Evolutionary conservation across 176 grass and related monocot species (phyloP).

Genomic region (Phoenix roebelenii): DNA sequence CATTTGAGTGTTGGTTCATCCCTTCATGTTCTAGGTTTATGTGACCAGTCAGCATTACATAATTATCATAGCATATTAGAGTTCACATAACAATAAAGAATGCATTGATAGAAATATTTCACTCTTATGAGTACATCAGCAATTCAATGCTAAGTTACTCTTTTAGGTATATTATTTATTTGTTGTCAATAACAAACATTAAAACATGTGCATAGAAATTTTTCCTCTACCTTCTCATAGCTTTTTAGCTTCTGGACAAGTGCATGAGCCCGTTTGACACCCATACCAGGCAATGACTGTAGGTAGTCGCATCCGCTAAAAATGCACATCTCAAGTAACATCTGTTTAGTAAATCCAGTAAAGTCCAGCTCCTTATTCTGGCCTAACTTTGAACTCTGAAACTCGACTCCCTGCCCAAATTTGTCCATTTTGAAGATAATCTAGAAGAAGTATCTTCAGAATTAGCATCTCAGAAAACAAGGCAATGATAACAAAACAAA

Average conservation of each 20-base stretch:
- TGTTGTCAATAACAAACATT: too few relatives aligned
- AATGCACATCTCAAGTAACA: conserved; percentile 99
- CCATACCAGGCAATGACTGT: conserved; percentile 84
- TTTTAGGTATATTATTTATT: too few relatives aligned
- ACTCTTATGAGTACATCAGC: too few relatives aligned
- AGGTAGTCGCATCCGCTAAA: conserved; percentile 97
- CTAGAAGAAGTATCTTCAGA: conserved; percentile 28
- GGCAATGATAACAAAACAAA: conserved; percentile 3
- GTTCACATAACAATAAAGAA: too few relatives aligned
- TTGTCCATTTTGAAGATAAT: conserved; percentile 99
- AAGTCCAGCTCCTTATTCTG: conserved; percentile 78
- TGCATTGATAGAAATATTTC: too few relatives aligned
- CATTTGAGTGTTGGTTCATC: too few relatives aligned
- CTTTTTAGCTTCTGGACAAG: conserved; percentile 68
- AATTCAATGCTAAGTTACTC: too few relatives aligned
- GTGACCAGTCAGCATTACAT: too few relatives aligned
- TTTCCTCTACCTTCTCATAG: conserved; percentile 67
- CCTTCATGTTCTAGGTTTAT: too few relatives aligned
- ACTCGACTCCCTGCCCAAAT: conserved; percentile 94
- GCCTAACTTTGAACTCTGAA: conserved; percentile 45
- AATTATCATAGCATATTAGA: too few relatives aligned
- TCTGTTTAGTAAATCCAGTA: conserved; percentile 72
- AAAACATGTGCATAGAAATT: background rate
- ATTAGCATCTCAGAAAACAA: conserved; percentile 5
- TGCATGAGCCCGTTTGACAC: conserved; percentile 83